Evolutionary conservation across 345 rosid genomes (phyloP).

Genomic region (Arabidopsis thaliana): TAIR10.1 NC_003075.7:12818001-12818500

Average conservation of each 20-base stretch:
- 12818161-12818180: slow-evolving; percentile 78
- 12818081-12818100: slow-evolving; percentile 84
- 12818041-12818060: slow-evolving; percentile 77
- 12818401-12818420: slow-evolving; percentile 58
- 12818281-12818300: slow-evolving; percentile 55
- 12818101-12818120: slow-evolving; percentile 78
- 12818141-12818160: slow-evolving; percentile 64
- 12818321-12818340: slow-evolving; percentile 60
- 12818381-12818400: slow-evolving; percentile 52
- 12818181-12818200: slow-evolving; percentile 80
- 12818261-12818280: slow-evolving; percentile 66
- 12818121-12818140: slow-evolving; percentile 54
- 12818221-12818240: slow-evolving; percentile 84
- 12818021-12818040: slow-evolving; percentile 79
- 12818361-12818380: slow-evolving; percentile 68
- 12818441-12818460: slow-evolving; percentile 55
- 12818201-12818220: slow-evolving; percentile 76
- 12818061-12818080: slow-evolving; percentile 91
- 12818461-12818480: slow-evolving; percentile 72
- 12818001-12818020: slow-evolving; percentile 55
- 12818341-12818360: slow-evolving; percentile 77
- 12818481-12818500: slow-evolving; percentile 66
- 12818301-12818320: slow-evolving; percentile 37
- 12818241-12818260: slow-evolving; percentile 52
- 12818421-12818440: slow-evolving; percentile 40